Percentiles rank a stretch among this genome's conserved stretches.
These are phyloP conservation scores for Penicillium odoratum DNA, from an alignment of 495 filamentous ascomycete genomes.

Conservation along the genomic window DNA sequence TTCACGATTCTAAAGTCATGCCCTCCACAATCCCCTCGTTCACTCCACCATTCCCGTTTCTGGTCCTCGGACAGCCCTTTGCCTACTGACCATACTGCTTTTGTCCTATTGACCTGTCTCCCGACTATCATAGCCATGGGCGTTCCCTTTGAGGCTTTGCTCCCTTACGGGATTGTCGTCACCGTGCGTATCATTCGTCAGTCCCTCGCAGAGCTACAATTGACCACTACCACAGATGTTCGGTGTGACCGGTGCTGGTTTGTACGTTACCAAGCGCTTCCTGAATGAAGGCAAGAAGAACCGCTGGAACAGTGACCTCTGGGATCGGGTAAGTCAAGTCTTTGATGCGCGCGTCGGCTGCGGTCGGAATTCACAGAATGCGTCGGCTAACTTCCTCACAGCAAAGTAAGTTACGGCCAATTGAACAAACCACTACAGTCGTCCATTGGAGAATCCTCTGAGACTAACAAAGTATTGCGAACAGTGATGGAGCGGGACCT, in stretches of 20 bases:
- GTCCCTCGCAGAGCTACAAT: conserved; percentile 20
- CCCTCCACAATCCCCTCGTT: conserved; percentile 30
- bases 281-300: conserved; percentile 86
- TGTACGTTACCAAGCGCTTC: conserved; percentile 71
- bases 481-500: conserved; percentile 97
- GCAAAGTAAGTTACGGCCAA: conserved; percentile 67
- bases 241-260: conserved; percentile 72
- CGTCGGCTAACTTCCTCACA: conserved; percentile 47
- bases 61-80: conserved; percentile 10
- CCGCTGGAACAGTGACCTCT: conserved; percentile 82
- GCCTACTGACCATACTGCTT: conserved; percentile 1
- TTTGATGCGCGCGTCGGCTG: conserved; percentile 29
- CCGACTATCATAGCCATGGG: conserved; percentile 61
- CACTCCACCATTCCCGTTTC: conserved; percentile 17
- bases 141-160: conserved; percentile 91
- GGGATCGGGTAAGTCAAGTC: conserved; percentile 76
- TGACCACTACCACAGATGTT: conserved; percentile 72
- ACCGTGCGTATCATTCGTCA: conserved; percentile 57
- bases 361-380: conserved; percentile 24
- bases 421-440: not conserved
- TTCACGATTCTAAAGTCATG: conserved; percentile 6
- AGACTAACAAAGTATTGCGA: conserved; percentile 18
- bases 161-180: conserved; percentile 92
- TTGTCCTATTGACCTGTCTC: conserved; percentile 3
- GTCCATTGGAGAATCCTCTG: not conserved